phyloP scores from a whole-genome alignment of 257 asterid species.

The Solanum peruvianum region DNA sequence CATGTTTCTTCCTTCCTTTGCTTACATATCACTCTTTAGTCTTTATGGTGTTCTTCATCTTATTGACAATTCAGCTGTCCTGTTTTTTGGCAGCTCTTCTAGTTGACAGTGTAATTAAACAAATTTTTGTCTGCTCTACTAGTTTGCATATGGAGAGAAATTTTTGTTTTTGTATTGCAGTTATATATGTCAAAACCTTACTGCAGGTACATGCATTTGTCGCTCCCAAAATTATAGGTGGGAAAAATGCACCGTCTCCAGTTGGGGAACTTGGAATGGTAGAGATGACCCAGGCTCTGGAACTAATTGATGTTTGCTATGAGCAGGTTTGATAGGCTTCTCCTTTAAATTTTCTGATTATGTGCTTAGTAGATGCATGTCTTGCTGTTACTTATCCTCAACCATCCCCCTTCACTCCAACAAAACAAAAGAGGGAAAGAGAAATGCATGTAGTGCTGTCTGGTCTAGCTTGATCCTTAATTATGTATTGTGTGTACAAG shows the following conservation, averaged over 20 bases:
- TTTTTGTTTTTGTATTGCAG: background rate
- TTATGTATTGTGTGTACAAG: background rate
- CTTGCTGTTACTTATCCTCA: background rate
- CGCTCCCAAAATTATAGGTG: slow-evolving; percentile 96
- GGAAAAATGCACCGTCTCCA: slow-evolving; percentile 87
- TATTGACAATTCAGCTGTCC: background rate
- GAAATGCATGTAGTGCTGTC: background rate
- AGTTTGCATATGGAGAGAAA: background rate
- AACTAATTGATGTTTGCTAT: slow-evolving; percentile 60
- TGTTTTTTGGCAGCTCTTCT: background rate
- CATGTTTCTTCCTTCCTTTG: background rate
- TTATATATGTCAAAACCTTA: background rate
- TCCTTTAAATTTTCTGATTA: background rate
- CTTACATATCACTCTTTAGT: background rate
- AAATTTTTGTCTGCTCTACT: background rate
- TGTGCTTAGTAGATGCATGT: background rate
- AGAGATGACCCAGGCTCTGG: slow-evolving; percentile 97
- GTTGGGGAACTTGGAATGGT: slow-evolving; percentile 99
- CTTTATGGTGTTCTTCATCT: background rate
- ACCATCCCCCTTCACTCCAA: background rate
- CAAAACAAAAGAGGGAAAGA: background rate
- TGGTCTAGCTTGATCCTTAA: background rate
- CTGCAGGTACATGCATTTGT: slow-evolving; percentile 87
- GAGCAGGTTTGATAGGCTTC: slow-evolving; percentile 55
- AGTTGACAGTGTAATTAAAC: background rate